Evolutionary conservation across 140 eudicot species (phyloP).

Genomic region (Erigeron philadelphicus): DNA sequence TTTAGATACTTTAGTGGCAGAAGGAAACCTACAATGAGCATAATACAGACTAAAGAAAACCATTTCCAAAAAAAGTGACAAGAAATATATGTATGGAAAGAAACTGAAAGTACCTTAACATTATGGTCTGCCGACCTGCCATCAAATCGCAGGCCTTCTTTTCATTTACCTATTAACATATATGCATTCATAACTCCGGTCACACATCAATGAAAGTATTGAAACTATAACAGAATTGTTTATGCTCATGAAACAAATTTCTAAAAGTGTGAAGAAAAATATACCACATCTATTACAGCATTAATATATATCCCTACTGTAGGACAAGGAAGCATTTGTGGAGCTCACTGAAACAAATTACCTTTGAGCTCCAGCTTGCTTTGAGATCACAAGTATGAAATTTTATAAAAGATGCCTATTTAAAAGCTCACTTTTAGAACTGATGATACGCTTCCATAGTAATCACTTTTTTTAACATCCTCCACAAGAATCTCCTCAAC

Average conservation of each 20-base stretch:
- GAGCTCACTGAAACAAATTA: background rate
- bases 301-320: background rate
- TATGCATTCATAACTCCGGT: conserved; percentile 4
- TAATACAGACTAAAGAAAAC: background rate
- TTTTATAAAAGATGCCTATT: background rate
- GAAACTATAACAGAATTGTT: conserved; percentile 6
- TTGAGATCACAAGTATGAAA: background rate
- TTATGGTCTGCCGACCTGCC: conserved; percentile 47
- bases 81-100: conserved; percentile 6
- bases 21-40: conserved; percentile 60
- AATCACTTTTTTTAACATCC: conserved; percentile 71
- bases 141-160: conserved; percentile 42
- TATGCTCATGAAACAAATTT: background rate
- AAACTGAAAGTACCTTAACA: conserved; percentile 46
- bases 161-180: conserved; percentile 58
- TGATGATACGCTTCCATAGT: conserved; percentile 76
- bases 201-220: conserved; percentile 6
- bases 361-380: too few relatives aligned
- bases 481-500: conserved; percentile 76
- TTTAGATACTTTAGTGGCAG: conserved; percentile 42
- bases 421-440: conserved; percentile 48
- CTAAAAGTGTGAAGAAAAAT: background rate
- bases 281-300: background rate
- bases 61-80: background rate
- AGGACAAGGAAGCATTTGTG: background rate